A percentile compares a stretch with the other conserved stretches of the same genome.
Evolutionary conservation across 352 stramenopile genomes (phyloP).

Genomic region (Pythium insidiosum): DNA sequence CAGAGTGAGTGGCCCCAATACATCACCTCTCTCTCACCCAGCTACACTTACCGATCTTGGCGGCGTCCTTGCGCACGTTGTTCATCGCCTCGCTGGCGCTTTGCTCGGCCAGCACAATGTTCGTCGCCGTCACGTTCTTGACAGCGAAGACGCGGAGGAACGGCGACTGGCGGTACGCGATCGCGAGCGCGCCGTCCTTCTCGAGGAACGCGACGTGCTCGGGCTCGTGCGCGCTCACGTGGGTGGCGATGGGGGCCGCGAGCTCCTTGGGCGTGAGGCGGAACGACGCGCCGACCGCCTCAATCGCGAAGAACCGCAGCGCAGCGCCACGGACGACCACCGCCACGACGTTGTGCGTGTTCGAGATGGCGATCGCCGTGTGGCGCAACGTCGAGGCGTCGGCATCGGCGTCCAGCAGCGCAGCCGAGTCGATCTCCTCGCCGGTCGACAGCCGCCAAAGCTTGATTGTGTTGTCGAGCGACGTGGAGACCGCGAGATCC

Average conservation of each 20-base stretch:
- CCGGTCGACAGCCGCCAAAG: slow-evolving; percentile 55
- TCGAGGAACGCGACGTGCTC: slow-evolving; percentile 41
- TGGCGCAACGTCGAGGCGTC: slow-evolving; percentile 24
- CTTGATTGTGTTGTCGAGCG: slow-evolving; percentile 78
- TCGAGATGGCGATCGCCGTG: slow-evolving; percentile 51
- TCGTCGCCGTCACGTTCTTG: slow-evolving; percentile 15
- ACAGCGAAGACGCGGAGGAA: slow-evolving; percentile 56
- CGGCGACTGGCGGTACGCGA: slow-evolving; percentile 56
- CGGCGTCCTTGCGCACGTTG: slow-evolving; percentile 34
- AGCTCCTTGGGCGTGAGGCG: slow-evolving; percentile 18
- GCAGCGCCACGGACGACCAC: slow-evolving; percentile 41
- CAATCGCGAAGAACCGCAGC: slow-evolving; percentile 52
- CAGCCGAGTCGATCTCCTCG: slow-evolving; percentile 41
- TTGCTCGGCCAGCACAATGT: slow-evolving; percentile 10
- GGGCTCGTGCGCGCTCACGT: slow-evolving; percentile 24
- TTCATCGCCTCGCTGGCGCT: slow-evolving; percentile 20
- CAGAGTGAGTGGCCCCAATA: no score
- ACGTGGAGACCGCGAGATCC: slow-evolving; percentile 56
- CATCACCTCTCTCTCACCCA: no score
- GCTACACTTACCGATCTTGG: slow-evolving; percentile 49
- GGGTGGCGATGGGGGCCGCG: slow-evolving; percentile 10
- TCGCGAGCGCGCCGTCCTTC: slow-evolving; percentile 25
- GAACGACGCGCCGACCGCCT: slow-evolving; percentile 9
- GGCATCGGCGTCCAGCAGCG: slow-evolving; percentile 23
- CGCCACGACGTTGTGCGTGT: slow-evolving; percentile 40